phyloP scores from a whole-genome alignment of 2,329 filamentous ascomycete species.

The Hymenoscyphus albidus region DNA sequence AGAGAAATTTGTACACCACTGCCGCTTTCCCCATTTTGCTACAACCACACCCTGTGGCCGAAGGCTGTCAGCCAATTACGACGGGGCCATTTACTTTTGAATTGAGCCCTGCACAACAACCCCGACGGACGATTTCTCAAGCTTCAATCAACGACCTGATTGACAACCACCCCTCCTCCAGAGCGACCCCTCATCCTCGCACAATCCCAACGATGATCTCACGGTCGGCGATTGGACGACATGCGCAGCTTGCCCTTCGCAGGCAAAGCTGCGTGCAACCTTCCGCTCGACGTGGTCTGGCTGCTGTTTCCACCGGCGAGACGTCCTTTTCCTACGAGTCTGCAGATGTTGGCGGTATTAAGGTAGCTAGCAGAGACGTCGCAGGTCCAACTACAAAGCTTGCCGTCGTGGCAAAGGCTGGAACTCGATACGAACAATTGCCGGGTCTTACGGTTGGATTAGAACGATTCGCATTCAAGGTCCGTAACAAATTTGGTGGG shows the following conservation, averaged over 20 bases:
- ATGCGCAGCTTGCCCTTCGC: conserved; percentile 59
- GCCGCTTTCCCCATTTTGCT: too few species aligned
- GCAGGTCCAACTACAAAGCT: conserved; percentile 86
- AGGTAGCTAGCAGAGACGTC: conserved; percentile 87
- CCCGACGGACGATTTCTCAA: conserved; percentile 8
- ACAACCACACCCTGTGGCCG: neutral
- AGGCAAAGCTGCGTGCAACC: conserved; percentile 54
- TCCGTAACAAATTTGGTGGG: conserved; percentile 39
- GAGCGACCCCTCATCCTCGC: conserved; percentile 20
- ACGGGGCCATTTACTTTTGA: too few species aligned
- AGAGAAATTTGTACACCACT: too few species aligned
- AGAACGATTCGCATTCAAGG: conserved; percentile 97
- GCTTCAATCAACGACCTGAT: conserved; percentile 18
- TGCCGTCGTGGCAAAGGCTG: conserved; percentile 88
- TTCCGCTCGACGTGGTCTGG: conserved; percentile 57
- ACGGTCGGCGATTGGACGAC: conserved; percentile 60
- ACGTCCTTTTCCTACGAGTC: conserved; percentile 84
- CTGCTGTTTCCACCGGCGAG: conserved; percentile 60
- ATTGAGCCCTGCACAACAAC: neutral
- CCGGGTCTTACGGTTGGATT: conserved; percentile 88
- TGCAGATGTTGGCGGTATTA: conserved; percentile 80
- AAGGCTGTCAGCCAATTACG: too few species aligned
- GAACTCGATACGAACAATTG: conserved; percentile 85
- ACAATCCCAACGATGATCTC: conserved; percentile 61
- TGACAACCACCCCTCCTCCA: conserved; percentile 12